These are phyloP conservation scores for Globisporangium abappressorium DNA, from an alignment of 352 stramenopile genomes.

Conservation along the genomic window DNA sequence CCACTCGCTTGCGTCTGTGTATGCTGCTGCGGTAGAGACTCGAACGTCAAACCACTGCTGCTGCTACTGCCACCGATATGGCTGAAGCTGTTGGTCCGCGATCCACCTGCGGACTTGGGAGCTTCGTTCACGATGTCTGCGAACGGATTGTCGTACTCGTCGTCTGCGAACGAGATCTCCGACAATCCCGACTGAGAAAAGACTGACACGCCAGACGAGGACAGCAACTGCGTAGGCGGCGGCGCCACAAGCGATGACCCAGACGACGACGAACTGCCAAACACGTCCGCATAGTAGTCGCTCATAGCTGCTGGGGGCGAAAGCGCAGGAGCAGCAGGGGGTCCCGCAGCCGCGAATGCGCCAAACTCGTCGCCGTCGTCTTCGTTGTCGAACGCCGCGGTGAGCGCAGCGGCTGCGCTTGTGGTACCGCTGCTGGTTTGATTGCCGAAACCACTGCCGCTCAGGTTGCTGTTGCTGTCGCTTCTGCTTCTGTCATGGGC, in stretches of 20 bases:
- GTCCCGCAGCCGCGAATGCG: conserved; percentile 37
- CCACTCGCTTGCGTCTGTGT: neutral
- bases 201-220: neutral
- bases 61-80: neutral
- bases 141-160: conserved; percentile 24
- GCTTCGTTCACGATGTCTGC: conserved; percentile 20
- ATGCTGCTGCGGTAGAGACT: neutral
- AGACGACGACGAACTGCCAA: conserved; percentile 26
- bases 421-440: neutral
- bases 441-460: neutral
- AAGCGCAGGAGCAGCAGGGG: conserved; percentile 8
- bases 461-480: neutral
- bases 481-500: neutral
- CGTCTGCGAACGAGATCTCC: conserved; percentile 15
- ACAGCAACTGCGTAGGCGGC: neutral
- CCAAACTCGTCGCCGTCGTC: conserved; percentile 34
- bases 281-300: conserved; percentile 40
- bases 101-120: conserved; percentile 3
- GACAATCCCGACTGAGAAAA: conserved; percentile 10
- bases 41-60: neutral
- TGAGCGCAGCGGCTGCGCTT: neutral
- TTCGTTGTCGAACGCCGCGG: conserved; percentile 4
- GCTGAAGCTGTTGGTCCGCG: conserved; percentile 13
- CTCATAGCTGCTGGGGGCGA: conserved; percentile 14
- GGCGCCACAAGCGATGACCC: conserved; percentile 12